Evolutionary conservation across 345 rosid genomes (phyloP).

Genomic region (Capsella bursapastoris): DNA sequence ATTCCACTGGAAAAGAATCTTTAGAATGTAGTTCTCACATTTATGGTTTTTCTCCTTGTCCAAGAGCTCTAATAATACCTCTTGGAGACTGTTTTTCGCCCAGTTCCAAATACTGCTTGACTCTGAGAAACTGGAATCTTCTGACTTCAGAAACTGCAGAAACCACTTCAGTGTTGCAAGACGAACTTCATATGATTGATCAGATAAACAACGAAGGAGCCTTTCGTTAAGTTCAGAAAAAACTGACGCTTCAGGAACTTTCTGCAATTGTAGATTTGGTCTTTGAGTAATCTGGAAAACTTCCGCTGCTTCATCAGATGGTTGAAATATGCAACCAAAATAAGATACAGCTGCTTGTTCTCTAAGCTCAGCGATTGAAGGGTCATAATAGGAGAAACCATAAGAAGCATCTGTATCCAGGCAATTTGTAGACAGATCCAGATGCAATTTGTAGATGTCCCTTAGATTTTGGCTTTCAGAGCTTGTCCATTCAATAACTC

Average conservation of each 20-base stretch:
- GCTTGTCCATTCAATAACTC: slow-evolving; percentile 63
- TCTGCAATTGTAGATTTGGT: slow-evolving; percentile 35
- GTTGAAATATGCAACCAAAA: slow-evolving; percentile 73
- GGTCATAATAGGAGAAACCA: slow-evolving; percentile 72
- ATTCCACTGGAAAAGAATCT: slow-evolving; percentile 86
- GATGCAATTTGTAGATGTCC: slow-evolving; percentile 55
- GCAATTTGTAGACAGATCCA: slow-evolving; percentile 70
- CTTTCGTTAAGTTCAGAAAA: slow-evolving; percentile 57
- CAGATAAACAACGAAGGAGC: slow-evolving; percentile 65
- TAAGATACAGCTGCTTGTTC: slow-evolving; percentile 81
- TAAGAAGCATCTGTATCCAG: slow-evolving; percentile 65
- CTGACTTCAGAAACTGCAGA: slow-evolving; percentile 62
- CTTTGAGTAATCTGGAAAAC: slow-evolving; percentile 49
- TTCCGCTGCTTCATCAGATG: slow-evolving; percentile 59
- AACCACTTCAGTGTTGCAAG: slow-evolving; percentile 89
- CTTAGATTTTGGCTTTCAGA: slow-evolving; percentile 46
- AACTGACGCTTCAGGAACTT: slow-evolving; percentile 46
- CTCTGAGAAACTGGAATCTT: slow-evolving; percentile 52
- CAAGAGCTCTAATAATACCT: slow-evolving; percentile 60
- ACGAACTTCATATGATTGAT: slow-evolving; percentile 89
- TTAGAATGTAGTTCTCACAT: slow-evolving; percentile 72
- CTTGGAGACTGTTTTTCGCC: slow-evolving; percentile 68
- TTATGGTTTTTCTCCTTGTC: slow-evolving; percentile 67
- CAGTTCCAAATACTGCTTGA: slow-evolving; percentile 59
- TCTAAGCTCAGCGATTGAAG: slow-evolving; percentile 77